Percentiles rank a stretch among this genome's conserved stretches.
These are phyloP conservation scores for Clavispora asparagi DNA, from an alignment of 805 yeast genomes.

Conservation along the genomic window DNA sequence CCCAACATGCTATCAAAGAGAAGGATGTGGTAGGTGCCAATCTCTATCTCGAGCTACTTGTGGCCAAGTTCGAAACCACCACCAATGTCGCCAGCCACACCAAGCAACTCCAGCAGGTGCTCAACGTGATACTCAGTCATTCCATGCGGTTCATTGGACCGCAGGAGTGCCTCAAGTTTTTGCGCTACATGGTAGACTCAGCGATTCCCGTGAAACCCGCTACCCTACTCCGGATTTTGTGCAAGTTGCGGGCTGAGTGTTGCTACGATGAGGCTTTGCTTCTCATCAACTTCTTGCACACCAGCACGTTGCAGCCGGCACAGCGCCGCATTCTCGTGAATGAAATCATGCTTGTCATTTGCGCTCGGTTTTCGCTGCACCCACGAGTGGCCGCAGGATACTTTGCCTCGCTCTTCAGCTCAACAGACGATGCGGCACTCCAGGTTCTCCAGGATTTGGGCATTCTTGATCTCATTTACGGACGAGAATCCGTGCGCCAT, in stretches of 20 bases:
- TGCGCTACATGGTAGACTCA: constrained; percentile 27
- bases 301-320: constrained; percentile 11
- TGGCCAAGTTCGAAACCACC: constrained; percentile 29
- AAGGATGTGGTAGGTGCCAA: constrained; percentile 29
- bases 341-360: constrained; percentile 29
- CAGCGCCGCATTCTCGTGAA: constrained; percentile 20
- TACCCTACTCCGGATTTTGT: constrained; percentile 23
- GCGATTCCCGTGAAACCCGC: constrained; percentile 20
- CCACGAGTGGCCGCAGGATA: constrained; percentile 36
- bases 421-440: constrained; percentile 11
- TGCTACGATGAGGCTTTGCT: constrained; percentile 30
- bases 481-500: constrained; percentile 14
- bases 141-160: constrained; percentile 36
- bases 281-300: constrained; percentile 27
- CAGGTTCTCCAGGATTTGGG: constrained; percentile 22
- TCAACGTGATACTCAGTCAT: constrained; percentile 25
- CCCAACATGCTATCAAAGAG: constrained; percentile 17
- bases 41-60: constrained; percentile 31
- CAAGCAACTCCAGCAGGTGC: constrained; percentile 18
- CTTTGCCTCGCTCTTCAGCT: constrained; percentile 25
- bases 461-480: constrained; percentile 22
- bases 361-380: constrained; percentile 22
- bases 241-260: constrained; percentile 23
- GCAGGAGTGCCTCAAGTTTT: constrained; percentile 25
- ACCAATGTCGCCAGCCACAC: background rate